A percentile compares a stretch with the other conserved stretches of the same genome.
These are phyloP conservation scores for Hypoxylon sp. DNA, from an alignment of 2,329 filamentous ascomycete species.

Conservation along the genomic window DNA sequence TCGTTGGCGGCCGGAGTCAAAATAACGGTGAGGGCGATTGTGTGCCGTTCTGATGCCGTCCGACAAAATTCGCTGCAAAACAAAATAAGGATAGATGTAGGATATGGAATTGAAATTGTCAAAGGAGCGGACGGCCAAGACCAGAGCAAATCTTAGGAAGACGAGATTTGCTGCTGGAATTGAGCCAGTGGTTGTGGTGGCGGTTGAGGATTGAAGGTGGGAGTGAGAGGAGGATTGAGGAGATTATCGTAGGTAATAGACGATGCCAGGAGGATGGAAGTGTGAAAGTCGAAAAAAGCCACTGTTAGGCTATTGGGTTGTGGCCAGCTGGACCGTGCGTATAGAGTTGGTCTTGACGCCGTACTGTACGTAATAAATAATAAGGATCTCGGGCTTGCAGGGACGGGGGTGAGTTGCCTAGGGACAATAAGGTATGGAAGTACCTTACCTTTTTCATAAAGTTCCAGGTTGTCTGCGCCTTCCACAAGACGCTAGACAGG, in stretches of 20 bases:
- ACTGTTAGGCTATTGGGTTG: conserved; percentile 43
- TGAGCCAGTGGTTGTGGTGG: conserved; percentile 63
- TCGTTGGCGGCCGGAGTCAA: conserved; percentile 20
- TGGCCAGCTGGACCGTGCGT: conserved; percentile 42
- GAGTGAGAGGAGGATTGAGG: conserved; percentile 44
- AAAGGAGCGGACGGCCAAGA: conserved; percentile 74
- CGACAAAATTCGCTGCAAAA: conserved; percentile 44
- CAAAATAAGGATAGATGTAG: conserved; percentile 51
- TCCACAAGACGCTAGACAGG: conserved; percentile 21
- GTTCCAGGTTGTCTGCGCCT: neutral
- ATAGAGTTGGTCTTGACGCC: conserved; percentile 16
- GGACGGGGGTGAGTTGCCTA: conserved; percentile 15
- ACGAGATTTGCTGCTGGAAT: conserved; percentile 68
- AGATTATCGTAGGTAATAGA: conserved; percentile 37
- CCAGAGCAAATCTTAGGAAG: conserved; percentile 66
- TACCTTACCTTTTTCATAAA: conserved; percentile 1
- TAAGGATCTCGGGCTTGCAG: conserved; percentile 45
- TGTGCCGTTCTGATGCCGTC: conserved; percentile 39
- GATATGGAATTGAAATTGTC: conserved; percentile 49
- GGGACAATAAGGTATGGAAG: conserved; percentile 2
- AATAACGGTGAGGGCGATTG: conserved; percentile 26
- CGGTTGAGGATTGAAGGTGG: conserved; percentile 53
- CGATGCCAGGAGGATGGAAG: conserved; percentile 36
- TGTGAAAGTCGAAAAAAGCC: conserved; percentile 48
- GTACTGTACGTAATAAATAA: conserved; percentile 38